These are phyloP conservation scores for Penicillium cinerascens DNA, from an alignment of 495 filamentous ascomycete genomes.

Conservation along the genomic window DNA sequence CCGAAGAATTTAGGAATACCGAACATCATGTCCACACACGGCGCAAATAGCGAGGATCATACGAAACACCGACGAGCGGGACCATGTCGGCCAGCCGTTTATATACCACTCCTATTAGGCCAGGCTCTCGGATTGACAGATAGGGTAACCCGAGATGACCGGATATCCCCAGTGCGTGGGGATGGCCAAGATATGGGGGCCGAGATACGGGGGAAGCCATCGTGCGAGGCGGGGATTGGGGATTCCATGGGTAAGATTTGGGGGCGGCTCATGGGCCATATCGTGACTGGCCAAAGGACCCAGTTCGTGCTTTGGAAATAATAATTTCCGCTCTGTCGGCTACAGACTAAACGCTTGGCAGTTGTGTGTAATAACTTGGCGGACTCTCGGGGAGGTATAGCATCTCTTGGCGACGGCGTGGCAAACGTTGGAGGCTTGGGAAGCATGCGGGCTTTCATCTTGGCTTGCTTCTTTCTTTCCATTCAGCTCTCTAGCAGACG, in stretches of 20 bases:
- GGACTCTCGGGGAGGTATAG: conserved; percentile 5
- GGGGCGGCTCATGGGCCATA: conserved; percentile 8
- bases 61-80: background rate
- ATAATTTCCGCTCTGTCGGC: background rate
- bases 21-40: conserved; percentile 31
- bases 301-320: conserved; percentile 1
- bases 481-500: background rate
- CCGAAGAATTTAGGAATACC: conserved; percentile 54
- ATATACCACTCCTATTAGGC: conserved; percentile 14
- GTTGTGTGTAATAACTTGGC: conserved; percentile 1
- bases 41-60: conserved; percentile 10
- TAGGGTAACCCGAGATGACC: conserved; percentile 21
- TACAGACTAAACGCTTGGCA: conserved; percentile 1
- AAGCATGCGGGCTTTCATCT: background rate
- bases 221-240: conserved; percentile 15
- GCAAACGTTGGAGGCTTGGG: conserved; percentile 11
- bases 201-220: conserved; percentile 24
- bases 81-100: conserved; percentile 13
- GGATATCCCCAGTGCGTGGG: conserved; percentile 5
- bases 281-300: conserved; percentile 13
- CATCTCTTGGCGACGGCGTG: conserved; percentile 2
- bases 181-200: conserved; percentile 24
- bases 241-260: conserved; percentile 11
- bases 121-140: conserved; percentile 18
- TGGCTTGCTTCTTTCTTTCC: background rate